These are phyloP conservation scores for Exophiala lecanii-corni DNA, from an alignment of 2,329 filamentous ascomycete genomes.

Conservation along the genomic window DNA sequence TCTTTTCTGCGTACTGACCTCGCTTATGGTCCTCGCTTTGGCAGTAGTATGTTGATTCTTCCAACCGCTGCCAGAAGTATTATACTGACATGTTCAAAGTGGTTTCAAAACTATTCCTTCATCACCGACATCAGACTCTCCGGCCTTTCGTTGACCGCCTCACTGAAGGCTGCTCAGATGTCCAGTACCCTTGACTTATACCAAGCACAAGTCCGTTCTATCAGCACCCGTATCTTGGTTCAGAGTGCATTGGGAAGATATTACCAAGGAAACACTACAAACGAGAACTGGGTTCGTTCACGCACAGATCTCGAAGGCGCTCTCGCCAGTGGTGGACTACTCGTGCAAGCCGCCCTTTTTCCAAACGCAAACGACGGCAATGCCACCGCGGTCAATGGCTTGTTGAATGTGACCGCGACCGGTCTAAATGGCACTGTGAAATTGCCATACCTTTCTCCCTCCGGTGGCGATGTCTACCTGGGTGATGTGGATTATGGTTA, in stretches of 20 bases:
- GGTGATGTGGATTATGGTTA: slow-evolving; percentile 63
- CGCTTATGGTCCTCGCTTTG: slow-evolving; percentile 72
- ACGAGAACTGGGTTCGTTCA: slow-evolving; percentile 58
- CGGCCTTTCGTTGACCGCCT: slow-evolving; percentile 71
- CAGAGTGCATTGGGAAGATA: slow-evolving; percentile 50
- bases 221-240: slow-evolving; percentile 59
- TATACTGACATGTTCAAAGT: slow-evolving; percentile 40
- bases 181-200: slow-evolving; percentile 74
- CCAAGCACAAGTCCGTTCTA: slow-evolving; percentile 67
- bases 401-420: slow-evolving; percentile 61
- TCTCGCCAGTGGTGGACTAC: slow-evolving; percentile 54
- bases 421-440: slow-evolving; percentile 43
- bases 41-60: slow-evolving; percentile 53
- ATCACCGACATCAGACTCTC: slow-evolving; percentile 54
- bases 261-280: slow-evolving; percentile 51
- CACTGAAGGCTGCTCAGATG: slow-evolving; percentile 79
- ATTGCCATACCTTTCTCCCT: slow-evolving; percentile 57
- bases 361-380: slow-evolving; percentile 60
- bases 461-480: slow-evolving; percentile 58
- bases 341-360: slow-evolving; percentile 71
- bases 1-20: slow-evolving; percentile 66
- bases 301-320: slow-evolving; percentile 65
- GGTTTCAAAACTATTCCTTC: slow-evolving; percentile 58
- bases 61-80: no score
- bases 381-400: slow-evolving; percentile 38